These are phyloP conservation scores for Pelargonium australe DNA, from an alignment of 441 rosid species.

Conservation along the genomic window DNA sequence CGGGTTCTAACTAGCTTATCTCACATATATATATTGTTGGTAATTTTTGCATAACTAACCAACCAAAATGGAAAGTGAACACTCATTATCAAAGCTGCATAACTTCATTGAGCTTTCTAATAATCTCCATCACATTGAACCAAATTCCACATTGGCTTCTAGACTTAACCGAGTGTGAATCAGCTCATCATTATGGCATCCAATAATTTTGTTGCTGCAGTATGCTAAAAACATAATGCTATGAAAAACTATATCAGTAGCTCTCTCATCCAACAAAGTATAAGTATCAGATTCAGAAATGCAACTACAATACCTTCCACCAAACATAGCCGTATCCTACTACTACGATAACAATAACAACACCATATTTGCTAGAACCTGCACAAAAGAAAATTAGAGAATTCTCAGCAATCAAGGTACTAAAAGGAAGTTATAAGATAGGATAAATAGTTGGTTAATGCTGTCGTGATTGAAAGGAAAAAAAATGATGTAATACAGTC, in stretches of 20 bases:
- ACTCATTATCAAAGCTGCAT: no score
- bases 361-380: slow-evolving; percentile 66
- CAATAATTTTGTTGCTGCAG: not conserved
- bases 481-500: no score
- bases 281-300: not conserved
- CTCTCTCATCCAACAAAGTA: not conserved
- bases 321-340: slow-evolving; percentile 88
- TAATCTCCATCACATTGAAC: no score
- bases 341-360: slow-evolving; percentile 53
- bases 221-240: not conserved
- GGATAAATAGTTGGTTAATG: no score
- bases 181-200: not conserved
- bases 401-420: not conserved
- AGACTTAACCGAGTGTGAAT: no score
- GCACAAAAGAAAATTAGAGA: slow-evolving; percentile 24
- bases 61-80: no score
- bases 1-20: no score
- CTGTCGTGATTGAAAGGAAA: no score
- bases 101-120: no score
- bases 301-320: slow-evolving; percentile 70
- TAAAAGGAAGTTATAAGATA: not conserved
- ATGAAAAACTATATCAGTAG: not conserved
- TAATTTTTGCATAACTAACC: no score
- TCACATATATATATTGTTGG: no score
- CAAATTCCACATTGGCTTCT: no score